Conservation (phyloP, 2,329 filamentous ascomycete species). For the Penicillium sp. region DNA sequence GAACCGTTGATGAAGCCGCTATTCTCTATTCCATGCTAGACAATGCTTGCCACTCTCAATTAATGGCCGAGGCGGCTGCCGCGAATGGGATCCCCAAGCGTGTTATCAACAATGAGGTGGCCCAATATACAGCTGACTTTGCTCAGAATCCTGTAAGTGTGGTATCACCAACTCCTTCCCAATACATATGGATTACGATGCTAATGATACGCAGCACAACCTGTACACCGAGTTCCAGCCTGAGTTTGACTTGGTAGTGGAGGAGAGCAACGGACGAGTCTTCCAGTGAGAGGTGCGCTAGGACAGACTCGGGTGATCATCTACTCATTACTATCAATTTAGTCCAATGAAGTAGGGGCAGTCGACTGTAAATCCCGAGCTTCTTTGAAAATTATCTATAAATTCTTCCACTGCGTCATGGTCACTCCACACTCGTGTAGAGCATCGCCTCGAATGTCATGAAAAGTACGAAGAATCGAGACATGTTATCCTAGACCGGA, state of each 20-base stretch:
- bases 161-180: neutral
- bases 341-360: neutral
- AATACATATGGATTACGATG: neutral
- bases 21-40: conserved; percentile 48
- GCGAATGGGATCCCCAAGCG: conserved; percentile 44
- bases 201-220: conserved; percentile 38
- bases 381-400: neutral
- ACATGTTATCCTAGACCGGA: neutral
- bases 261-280: conserved; percentile 43
- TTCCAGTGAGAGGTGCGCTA: conserved; percentile 23
- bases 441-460: neutral
- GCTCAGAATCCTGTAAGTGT: conserved; percentile 43
- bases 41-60: conserved; percentile 46
- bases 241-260: conserved; percentile 44
- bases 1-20: conserved; percentile 47
- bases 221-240: conserved; percentile 47
- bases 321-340: neutral
- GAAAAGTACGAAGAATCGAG: neutral
- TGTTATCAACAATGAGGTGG: conserved; percentile 40
- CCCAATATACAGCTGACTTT: conserved; percentile 40
- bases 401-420: neutral
- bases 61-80: conserved; percentile 47
- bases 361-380: neutral
- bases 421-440: neutral
- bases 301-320: neutral